Evolutionary conservation across 2,329 filamentous ascomycete genomes (phyloP).

Genomic region (Fusarium compactum): DNA sequence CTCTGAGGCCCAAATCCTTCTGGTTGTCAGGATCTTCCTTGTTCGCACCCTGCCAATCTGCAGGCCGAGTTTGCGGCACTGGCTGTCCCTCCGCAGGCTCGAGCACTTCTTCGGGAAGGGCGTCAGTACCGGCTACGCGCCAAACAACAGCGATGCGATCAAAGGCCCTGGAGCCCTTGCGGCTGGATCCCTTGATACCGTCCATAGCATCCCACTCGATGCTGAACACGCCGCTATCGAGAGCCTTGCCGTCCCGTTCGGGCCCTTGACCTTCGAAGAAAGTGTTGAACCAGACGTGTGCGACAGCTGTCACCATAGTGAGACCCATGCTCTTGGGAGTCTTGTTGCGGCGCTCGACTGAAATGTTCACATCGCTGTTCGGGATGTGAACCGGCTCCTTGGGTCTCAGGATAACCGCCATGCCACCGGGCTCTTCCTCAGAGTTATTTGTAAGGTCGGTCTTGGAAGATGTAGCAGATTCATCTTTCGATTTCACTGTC

Average conservation of each 20-base stretch:
- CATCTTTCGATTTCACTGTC: conserved; percentile 41
- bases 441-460: conserved; percentile 41
- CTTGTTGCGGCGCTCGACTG: conserved; percentile 87
- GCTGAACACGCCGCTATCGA: conserved; percentile 73
- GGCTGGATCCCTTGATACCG: conserved; percentile 89
- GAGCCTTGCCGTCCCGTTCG: conserved; percentile 73
- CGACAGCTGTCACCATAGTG: conserved; percentile 91
- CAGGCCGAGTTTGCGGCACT: conserved; percentile 75
- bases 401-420: conserved; percentile 83
- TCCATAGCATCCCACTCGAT: conserved; percentile 80
- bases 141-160: conserved; percentile 89
- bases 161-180: conserved; percentile 84
- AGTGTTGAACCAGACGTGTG: conserved; percentile 96
- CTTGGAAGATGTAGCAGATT: conserved; percentile 36
- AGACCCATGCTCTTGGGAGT: conserved; percentile 80
- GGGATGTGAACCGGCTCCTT: conserved; percentile 75
- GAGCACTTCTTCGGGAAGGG: conserved; percentile 54
- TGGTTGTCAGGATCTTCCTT: conserved; percentile 57
- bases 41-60: conserved; percentile 79
- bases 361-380: conserved; percentile 89
- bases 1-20: conserved; percentile 76
- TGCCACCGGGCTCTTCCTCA: conserved; percentile 69
- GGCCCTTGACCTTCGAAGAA: conserved; percentile 89
- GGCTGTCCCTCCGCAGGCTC: conserved; percentile 76
- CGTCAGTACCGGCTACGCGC: conserved; percentile 61